Conservation (phyloP, 345 rosid species). For the Fremontodendron californicum region DNA sequence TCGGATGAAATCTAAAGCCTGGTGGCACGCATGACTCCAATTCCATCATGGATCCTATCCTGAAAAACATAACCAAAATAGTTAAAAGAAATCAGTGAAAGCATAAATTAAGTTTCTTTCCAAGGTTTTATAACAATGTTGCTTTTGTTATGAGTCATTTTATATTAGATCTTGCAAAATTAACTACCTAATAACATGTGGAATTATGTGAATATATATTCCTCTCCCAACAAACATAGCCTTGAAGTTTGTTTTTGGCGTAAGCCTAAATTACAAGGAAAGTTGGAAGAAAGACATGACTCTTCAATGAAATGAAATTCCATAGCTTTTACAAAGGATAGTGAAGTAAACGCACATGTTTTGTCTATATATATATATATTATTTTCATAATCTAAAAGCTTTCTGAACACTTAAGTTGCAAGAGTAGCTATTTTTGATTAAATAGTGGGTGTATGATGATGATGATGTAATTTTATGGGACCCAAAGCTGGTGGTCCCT, state of each 20-base stretch:
- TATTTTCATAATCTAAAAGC: slow-evolving; percentile 11
- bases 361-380: slow-evolving; percentile 21
- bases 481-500: slow-evolving; percentile 29
- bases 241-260: slow-evolving; percentile 1
- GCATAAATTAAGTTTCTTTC: slow-evolving; percentile 6
- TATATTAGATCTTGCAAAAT: too few species aligned
- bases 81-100: slow-evolving; percentile 12
- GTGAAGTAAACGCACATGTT: slow-evolving; percentile 38
- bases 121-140: slow-evolving; percentile 29
- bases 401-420: slow-evolving; percentile 4
- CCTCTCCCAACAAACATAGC: background rate
- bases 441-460: slow-evolving; percentile 19
- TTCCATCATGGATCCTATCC: slow-evolving; percentile 40
- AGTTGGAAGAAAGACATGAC: slow-evolving; percentile 26
- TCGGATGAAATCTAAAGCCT: slow-evolving; percentile 91
- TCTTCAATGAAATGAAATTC: slow-evolving; percentile 42
- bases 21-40: slow-evolving; percentile 79
- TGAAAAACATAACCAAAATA: slow-evolving; percentile 14
- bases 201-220: background rate
- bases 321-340: too few species aligned
- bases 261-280: slow-evolving; percentile 39
- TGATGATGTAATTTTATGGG: slow-evolving; percentile 36
- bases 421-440: slow-evolving; percentile 1
- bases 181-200: background rate
- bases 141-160: slow-evolving; percentile 7